Conservation (phyloP, 2,329 filamentous ascomycete species). For the Clarireedia paspali region DNA sequence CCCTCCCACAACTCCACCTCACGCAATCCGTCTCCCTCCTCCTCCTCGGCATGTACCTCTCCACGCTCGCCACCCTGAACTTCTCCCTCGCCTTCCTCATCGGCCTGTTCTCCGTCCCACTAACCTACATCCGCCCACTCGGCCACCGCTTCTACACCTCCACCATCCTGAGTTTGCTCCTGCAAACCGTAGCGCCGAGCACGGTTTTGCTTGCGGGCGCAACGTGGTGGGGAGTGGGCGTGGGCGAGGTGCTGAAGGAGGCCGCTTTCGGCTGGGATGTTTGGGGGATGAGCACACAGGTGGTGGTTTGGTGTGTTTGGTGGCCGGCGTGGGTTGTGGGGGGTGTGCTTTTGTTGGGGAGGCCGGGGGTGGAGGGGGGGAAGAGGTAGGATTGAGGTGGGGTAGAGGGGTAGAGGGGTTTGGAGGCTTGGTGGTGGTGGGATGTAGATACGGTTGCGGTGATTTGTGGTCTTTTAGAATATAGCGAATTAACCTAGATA, state of each 20-base stretch:
- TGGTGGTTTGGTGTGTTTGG: conserved; percentile 92
- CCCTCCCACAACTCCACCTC: conserved; percentile 64
- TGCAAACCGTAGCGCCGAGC: conserved; percentile 56
- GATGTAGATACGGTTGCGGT: too few species aligned
- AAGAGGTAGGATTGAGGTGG: not conserved
- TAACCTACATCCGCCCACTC: conserved; percentile 63
- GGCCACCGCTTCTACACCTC: conserved; percentile 33
- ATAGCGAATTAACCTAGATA: too few species aligned
- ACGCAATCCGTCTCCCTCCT: conserved; percentile 91
- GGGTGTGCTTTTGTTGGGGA: conserved; percentile 44
- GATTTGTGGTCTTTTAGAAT: not conserved
- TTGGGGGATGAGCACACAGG: conserved; percentile 80
- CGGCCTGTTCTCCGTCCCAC: conserved; percentile 68
- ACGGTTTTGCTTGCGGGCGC: conserved; percentile 42
- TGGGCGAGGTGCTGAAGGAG: conserved; percentile 56
- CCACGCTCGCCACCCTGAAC: conserved; percentile 88
- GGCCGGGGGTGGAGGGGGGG: conserved; percentile 12
- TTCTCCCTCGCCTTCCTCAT: conserved; percentile 85
- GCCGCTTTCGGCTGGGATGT: conserved; percentile 85
- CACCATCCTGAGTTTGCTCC: conserved; percentile 39
- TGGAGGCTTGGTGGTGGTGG: not conserved
- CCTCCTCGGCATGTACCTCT: conserved; percentile 82
- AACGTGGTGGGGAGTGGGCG: conserved; percentile 37
- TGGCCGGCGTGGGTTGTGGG: conserved; percentile 84
- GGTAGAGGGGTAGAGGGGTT: not conserved